Evolutionary conservation across 768 basidiomycete genomes (phyloP).

Genomic region (Boletus tomentosulus): DNA sequence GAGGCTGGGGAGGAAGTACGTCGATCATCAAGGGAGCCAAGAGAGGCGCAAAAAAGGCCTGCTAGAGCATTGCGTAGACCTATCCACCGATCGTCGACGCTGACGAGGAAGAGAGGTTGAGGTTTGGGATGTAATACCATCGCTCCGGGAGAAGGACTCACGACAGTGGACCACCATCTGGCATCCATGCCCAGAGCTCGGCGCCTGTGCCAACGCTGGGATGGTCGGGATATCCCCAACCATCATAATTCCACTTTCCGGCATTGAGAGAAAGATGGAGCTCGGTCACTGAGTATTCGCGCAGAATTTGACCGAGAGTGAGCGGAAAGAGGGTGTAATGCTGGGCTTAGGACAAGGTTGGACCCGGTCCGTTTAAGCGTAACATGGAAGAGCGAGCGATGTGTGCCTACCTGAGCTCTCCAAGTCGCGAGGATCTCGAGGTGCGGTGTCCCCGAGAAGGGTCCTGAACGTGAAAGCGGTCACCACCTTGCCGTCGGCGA

Average conservation of each 20-base stretch:
- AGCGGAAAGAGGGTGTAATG: slow-evolving; percentile 88
- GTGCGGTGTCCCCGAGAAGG: slow-evolving; percentile 46
- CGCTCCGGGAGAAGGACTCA: slow-evolving; percentile 26
- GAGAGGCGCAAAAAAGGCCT: slow-evolving; percentile 91
- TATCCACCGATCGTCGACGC: slow-evolving; percentile 75
- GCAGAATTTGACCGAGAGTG: slow-evolving; percentile 80
- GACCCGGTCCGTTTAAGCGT: background rate
- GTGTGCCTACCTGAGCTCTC: slow-evolving; percentile 44
- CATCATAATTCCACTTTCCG: slow-evolving; percentile 85
- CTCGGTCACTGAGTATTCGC: slow-evolving; percentile 81
- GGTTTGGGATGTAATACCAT: background rate
- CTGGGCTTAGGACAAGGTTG: slow-evolving; percentile 47
- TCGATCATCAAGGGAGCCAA: slow-evolving; percentile 71
- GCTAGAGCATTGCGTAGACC: slow-evolving; percentile 85
- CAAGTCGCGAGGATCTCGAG: slow-evolving; percentile 51
- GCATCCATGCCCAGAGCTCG: slow-evolving; percentile 91
- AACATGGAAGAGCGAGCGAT: background rate
- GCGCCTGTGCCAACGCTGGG: slow-evolving; percentile 79
- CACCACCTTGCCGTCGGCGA: slow-evolving; percentile 79
- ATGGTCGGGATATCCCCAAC: slow-evolving; percentile 80
- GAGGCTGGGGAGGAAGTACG: slow-evolving; percentile 65
- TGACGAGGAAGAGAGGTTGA: slow-evolving; percentile 23
- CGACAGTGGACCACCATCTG: slow-evolving; percentile 52
- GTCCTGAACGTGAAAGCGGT: slow-evolving; percentile 81
- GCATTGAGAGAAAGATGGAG: slow-evolving; percentile 87